Percentiles rank a stretch among this genome's conserved stretches.
phyloP scores from a whole-genome alignment of 202 grass and related monocot species.

The Elaeis oleifera region DNA sequence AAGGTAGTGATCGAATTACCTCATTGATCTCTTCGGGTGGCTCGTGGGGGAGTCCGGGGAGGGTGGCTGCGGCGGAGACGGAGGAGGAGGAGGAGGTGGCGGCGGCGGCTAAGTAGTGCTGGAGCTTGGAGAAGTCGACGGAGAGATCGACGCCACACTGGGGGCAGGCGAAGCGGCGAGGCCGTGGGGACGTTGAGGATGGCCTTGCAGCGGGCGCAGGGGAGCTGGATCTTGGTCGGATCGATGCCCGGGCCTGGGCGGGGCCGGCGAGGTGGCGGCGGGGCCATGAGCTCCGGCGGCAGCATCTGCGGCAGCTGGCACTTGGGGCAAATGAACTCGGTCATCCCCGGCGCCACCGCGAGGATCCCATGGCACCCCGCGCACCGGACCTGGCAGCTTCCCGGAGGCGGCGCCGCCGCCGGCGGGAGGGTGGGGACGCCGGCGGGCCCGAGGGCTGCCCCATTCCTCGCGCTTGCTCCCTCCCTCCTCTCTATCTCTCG shows the following conservation, averaged over 20 bases:
- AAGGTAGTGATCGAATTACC: constrained; percentile 31
- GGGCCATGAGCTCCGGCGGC: constrained; percentile 67
- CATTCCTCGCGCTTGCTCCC: neutral
- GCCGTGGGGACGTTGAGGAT: constrained; percentile 68
- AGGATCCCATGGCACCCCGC: constrained; percentile 74
- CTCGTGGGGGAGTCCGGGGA: constrained; percentile 22
- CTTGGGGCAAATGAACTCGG: constrained; percentile 94
- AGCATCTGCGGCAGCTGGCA: constrained; percentile 80
- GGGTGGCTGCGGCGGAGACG: constrained; percentile 13
- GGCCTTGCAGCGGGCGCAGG: constrained; percentile 59
- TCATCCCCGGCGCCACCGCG: constrained; percentile 70
- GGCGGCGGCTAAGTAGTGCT: constrained; percentile 29
- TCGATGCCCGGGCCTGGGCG: constrained; percentile 63
- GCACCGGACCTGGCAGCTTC: constrained; percentile 64
- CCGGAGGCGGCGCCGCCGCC: constrained; percentile 16
- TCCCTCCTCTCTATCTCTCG: too few relatives aligned
- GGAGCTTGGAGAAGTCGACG: constrained; percentile 60
- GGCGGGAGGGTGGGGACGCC: constrained; percentile 32
- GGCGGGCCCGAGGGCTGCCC: constrained; percentile 9
- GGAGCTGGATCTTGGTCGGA: constrained; percentile 86
- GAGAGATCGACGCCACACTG: constrained; percentile 63
- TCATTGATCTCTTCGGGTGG: constrained; percentile 90
- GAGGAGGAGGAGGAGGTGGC: constrained; percentile 19
- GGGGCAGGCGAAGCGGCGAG: constrained; percentile 59
- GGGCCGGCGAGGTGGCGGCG: neutral